Evolutionary conservation across 768 basidiomycete species (phyloP).

Genomic region (Rhodotorula diobovata): DNA sequence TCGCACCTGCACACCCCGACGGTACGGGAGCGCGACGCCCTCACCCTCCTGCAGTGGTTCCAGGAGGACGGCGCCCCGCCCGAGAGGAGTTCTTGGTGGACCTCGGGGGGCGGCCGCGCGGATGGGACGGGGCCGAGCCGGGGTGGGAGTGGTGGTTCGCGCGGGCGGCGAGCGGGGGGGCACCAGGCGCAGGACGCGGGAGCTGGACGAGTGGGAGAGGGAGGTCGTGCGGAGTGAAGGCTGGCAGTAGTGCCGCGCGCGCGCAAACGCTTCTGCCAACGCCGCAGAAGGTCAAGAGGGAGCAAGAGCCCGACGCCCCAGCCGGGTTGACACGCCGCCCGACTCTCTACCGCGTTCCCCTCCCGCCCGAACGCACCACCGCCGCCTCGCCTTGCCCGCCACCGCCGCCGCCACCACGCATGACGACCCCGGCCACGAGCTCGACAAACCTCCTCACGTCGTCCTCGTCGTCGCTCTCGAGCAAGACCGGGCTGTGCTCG

Average conservation of each 20-base stretch:
- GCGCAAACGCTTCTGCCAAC: too few relatives aligned
- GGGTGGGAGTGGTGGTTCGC: not conserved
- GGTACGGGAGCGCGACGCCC: not conserved
- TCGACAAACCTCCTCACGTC: conserved; percentile 17
- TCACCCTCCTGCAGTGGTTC: not conserved
- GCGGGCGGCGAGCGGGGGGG: too few relatives aligned
- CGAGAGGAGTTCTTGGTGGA: not conserved
- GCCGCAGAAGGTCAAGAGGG: too few relatives aligned
- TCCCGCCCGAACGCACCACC: too few relatives aligned
- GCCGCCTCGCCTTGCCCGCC: too few relatives aligned
- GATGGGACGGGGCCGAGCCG: not conserved
- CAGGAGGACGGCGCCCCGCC: too few relatives aligned
- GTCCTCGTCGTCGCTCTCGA: conserved; percentile 18
- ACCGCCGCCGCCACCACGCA: not conserved
- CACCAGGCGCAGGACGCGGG: too few relatives aligned
- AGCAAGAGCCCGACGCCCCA: too few relatives aligned
- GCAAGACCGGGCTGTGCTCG: conserved; percentile 1
- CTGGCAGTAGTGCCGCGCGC: not conserved
- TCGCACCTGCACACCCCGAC: not conserved
- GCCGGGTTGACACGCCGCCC: too few relatives aligned
- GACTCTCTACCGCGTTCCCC: too few relatives aligned
- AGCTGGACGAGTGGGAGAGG: not conserved
- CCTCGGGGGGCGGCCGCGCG: too few relatives aligned
- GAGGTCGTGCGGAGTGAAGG: not conserved
- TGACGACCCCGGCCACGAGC: conserved; percentile 6